These are phyloP conservation scores for Alternaria sp. DNA, from an alignment of 2,329 filamentous ascomycete species.

Conservation along the genomic window DNA sequence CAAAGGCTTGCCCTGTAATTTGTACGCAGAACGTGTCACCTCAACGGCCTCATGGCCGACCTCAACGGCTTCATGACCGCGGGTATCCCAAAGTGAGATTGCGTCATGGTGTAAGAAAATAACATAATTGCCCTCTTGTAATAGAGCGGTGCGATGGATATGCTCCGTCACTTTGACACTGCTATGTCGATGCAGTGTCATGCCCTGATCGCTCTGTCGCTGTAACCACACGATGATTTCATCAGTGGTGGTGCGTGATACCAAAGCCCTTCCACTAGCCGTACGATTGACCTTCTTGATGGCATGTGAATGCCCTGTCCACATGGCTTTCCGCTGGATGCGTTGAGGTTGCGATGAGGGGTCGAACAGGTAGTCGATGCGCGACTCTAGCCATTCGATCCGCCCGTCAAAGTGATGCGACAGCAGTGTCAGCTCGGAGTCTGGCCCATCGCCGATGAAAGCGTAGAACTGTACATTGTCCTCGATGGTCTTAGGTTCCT, in stretches of 20 bases:
- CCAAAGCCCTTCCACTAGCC: slow-evolving; percentile 78
- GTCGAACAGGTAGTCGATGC: slow-evolving; percentile 82
- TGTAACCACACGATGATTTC: slow-evolving; percentile 88
- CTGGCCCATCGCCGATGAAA: slow-evolving; percentile 71
- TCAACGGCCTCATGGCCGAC: slow-evolving; percentile 67
- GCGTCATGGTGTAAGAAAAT: slow-evolving; percentile 78
- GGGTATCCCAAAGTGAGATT: slow-evolving; percentile 83
- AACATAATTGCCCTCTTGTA: slow-evolving; percentile 80
- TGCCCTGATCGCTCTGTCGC: slow-evolving; percentile 58
- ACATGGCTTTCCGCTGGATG: slow-evolving; percentile 70
- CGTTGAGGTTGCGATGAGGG: slow-evolving; percentile 67
- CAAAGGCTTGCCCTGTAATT: slow-evolving; percentile 73
- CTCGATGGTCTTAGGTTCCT: slow-evolving; percentile 40
- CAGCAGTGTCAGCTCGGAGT: slow-evolving; percentile 75
- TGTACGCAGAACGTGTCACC: slow-evolving; percentile 68
- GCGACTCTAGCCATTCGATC: slow-evolving; percentile 82
- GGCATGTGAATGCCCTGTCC: slow-evolving; percentile 84
- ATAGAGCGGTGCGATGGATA: slow-evolving; percentile 81
- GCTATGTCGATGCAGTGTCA: slow-evolving; percentile 71
- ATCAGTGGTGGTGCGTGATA: slow-evolving; percentile 80
- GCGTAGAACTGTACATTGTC: slow-evolving; percentile 75
- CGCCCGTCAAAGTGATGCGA: slow-evolving; percentile 86
- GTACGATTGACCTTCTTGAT: slow-evolving; percentile 90
- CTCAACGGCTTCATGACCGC: slow-evolving; percentile 65
- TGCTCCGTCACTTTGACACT: slow-evolving; percentile 72